Conservation (phyloP, 2,329 filamentous ascomycete genomes). For the Exophiala bonariae region DNA sequence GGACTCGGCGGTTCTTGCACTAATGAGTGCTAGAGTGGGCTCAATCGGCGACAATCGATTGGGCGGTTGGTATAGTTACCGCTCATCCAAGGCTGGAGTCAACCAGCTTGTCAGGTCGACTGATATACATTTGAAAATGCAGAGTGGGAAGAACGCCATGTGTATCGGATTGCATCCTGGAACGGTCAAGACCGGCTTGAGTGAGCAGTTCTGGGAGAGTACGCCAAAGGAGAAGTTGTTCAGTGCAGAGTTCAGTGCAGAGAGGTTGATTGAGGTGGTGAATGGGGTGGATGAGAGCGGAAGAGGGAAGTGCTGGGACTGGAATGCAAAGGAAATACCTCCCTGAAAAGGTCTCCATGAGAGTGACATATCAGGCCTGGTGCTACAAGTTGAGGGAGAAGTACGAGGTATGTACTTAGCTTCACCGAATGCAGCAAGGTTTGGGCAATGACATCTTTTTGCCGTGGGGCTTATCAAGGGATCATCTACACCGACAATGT, state of each 20-base stretch:
- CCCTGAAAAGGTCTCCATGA: conserved; percentile 9
- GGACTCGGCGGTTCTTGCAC: conserved; percentile 62
- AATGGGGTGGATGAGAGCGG: conserved; percentile 54
- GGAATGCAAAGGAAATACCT: conserved; percentile 25
- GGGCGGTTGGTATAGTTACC: conserved; percentile 82
- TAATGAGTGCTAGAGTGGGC: conserved; percentile 77
- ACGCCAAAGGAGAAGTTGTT: conserved; percentile 66
- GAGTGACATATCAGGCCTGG: too few relatives aligned
- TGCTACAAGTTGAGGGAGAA: too few relatives aligned
- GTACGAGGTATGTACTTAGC: too few relatives aligned
- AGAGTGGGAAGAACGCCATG: conserved; percentile 62
- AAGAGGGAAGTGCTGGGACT: conserved; percentile 34
- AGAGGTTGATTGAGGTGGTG: conserved; percentile 63
- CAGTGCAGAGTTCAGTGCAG: conserved; percentile 64
- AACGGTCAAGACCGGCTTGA: conserved; percentile 75
- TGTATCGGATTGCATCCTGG: conserved; percentile 75
- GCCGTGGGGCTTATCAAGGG: too few relatives aligned
- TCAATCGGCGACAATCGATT: conserved; percentile 69
- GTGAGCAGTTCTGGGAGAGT: conserved; percentile 68
- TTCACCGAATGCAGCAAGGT: too few relatives aligned
- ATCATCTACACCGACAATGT: too few relatives aligned
- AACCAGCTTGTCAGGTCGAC: conserved; percentile 71
- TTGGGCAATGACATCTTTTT: too few relatives aligned
- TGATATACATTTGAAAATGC: conserved; percentile 63
- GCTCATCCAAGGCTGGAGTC: conserved; percentile 72